Conservation (phyloP, 1,284 basidiomycete species). For the Rhodotorula sp. region DNA sequence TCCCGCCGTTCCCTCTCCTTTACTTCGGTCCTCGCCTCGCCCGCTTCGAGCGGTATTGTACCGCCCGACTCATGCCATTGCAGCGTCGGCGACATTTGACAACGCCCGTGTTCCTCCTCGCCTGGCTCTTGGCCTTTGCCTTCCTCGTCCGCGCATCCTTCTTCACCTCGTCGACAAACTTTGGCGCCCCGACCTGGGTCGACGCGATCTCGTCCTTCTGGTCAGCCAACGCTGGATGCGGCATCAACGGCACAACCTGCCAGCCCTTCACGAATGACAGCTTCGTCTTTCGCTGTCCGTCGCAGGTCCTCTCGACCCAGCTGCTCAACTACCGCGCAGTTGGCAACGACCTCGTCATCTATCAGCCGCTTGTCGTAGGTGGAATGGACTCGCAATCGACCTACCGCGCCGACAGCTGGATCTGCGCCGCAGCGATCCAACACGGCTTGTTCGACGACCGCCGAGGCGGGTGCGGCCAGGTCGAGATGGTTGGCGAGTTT, state of each 20-base stretch:
- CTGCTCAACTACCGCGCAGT: slow-evolving; percentile 74
- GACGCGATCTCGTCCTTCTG: slow-evolving; percentile 47
- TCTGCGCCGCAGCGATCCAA: slow-evolving; percentile 82
- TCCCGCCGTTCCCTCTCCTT: slow-evolving; percentile 19
- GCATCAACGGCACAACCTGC: slow-evolving; percentile 68
- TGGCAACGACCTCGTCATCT: slow-evolving; percentile 65
- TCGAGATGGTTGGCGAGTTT: slow-evolving; percentile 69
- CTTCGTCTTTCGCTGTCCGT: slow-evolving; percentile 77
- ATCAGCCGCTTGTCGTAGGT: slow-evolving; percentile 74
- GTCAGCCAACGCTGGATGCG: slow-evolving; percentile 57
- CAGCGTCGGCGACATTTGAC: slow-evolving; percentile 12
- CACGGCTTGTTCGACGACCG: slow-evolving; percentile 51
- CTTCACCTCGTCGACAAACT: slow-evolving; percentile 59
- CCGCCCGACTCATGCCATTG: slow-evolving; percentile 9
- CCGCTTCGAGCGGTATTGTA: slow-evolving; percentile 13
- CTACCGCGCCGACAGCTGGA: slow-evolving; percentile 79
- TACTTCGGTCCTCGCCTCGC: slow-evolving; percentile 14
- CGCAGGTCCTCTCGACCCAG: slow-evolving; percentile 65
- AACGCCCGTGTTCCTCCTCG: slow-evolving; percentile 55
- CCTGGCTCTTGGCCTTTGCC: slow-evolving; percentile 68
- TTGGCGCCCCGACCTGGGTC: slow-evolving; percentile 30
- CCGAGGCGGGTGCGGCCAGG: slow-evolving; percentile 72
- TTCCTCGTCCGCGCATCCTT: slow-evolving; percentile 71
- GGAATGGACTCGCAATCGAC: slow-evolving; percentile 61
- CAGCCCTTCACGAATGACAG: slow-evolving; percentile 63